Evolutionary conservation across 768 basidiomycete species (phyloP).

Genomic region (Coprinellus micaceus): DNA sequence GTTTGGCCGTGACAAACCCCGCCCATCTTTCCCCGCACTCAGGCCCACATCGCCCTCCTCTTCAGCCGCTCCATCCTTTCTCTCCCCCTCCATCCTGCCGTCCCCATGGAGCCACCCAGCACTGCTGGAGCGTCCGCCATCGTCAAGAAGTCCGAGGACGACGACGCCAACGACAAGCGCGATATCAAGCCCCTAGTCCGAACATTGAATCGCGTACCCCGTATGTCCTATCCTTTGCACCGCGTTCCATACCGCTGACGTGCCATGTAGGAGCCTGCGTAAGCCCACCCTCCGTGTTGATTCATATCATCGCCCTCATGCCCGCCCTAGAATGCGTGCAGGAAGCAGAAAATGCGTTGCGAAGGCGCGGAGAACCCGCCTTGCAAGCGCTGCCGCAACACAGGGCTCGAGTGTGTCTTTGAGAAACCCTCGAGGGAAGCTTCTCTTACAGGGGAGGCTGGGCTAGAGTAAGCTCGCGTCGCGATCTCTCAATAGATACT

Average conservation of each 20-base stretch:
- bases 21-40: conserved; percentile 32
- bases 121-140: conserved; percentile 28
- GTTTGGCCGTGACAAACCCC: conserved; percentile 10
- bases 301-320: conserved; percentile 5
- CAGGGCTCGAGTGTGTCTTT: conserved; percentile 88
- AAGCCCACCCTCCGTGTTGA: conserved; percentile 23
- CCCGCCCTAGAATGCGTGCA: conserved; percentile 75
- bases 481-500: background rate
- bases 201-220: conserved; percentile 83
- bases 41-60: conserved; percentile 12
- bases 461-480: conserved; percentile 64
- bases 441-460: conserved; percentile 84
- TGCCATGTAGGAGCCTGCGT: conserved; percentile 71
- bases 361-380: conserved; percentile 96
- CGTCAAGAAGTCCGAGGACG: conserved; percentile 65
- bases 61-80: conserved; percentile 16
- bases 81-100: conserved; percentile 12
- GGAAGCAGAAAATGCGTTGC: conserved; percentile 97
- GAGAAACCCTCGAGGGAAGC: conserved; percentile 91
- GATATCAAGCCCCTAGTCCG: conserved; percentile 71
- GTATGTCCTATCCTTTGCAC: conserved; percentile 44
- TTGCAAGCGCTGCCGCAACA: conserved; percentile 89
- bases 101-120: conserved; percentile 17
- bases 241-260: conserved; percentile 14
- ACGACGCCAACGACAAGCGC: conserved; percentile 53